Percentiles rank a stretch among this genome's conserved stretches.
phyloP scores from a whole-genome alignment of 1,284 basidiomycete species.

The Pseudozyma tsukubaensis region DNA sequence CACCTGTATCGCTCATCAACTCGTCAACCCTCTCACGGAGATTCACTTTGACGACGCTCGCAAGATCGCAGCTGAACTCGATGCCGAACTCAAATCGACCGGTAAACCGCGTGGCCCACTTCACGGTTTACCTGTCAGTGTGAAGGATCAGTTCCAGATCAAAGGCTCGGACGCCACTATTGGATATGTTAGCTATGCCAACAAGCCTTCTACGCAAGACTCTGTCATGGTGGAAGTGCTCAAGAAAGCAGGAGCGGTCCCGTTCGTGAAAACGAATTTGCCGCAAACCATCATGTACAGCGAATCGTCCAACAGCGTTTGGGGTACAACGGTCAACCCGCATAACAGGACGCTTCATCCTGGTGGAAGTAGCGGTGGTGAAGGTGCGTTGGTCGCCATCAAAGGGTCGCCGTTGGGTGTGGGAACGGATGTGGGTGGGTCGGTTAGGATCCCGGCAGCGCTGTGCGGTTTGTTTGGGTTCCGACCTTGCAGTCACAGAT shows the following conservation, averaged over 20 bases:
- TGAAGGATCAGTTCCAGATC: conserved; percentile 77
- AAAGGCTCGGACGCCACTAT: conserved; percentile 74
- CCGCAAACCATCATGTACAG: conserved; percentile 55
- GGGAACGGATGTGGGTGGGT: conserved; percentile 79
- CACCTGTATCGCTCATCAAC: conserved; percentile 82
- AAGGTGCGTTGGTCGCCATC: conserved; percentile 75
- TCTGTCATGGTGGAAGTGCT: conserved; percentile 67
- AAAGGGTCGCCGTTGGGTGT: conserved; percentile 74
- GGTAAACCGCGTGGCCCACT: conserved; percentile 74
- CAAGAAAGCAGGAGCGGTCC: conserved; percentile 75
- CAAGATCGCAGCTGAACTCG: conserved; percentile 73
- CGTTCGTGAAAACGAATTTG: conserved; percentile 77
- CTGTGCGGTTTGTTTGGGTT: conserved; percentile 78
- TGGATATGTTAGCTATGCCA: conserved; percentile 76
- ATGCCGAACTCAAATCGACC: conserved; percentile 72
- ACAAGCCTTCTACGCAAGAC: conserved; percentile 34
- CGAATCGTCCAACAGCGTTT: conserved; percentile 72
- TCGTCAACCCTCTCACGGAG: conserved; percentile 75
- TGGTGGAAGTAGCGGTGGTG: conserved; percentile 77
- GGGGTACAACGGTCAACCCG: conserved; percentile 78
- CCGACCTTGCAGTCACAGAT: conserved; percentile 77
- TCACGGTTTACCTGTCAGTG: conserved; percentile 76
- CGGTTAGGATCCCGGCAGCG: conserved; percentile 76
- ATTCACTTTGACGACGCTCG: conserved; percentile 77
- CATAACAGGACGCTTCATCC: conserved; percentile 71